Base-by-base conservation (phyloP, 768 basidiomycete species). In the Cystofilobasidium macerans region DNA sequence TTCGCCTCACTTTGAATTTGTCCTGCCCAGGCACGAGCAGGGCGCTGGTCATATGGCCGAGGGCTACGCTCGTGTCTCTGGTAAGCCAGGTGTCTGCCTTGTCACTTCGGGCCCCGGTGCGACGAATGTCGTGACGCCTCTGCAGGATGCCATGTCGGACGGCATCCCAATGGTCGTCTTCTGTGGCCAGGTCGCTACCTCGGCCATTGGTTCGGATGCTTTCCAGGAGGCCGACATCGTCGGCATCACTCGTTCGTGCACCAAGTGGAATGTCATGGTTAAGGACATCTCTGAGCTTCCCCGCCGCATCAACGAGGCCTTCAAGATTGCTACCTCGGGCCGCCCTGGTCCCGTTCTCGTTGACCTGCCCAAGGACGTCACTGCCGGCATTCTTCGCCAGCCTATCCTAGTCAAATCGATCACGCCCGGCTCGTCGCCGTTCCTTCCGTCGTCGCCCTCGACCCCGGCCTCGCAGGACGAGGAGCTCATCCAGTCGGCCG, bases 191-290 rank as follows among this genome's bases (percentile, higher is more conserved):
- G 94, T 99, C n/a, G 94, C 95, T 0, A 98, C 94, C 11, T 88
- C 88, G n/a, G 86, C 89, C 61, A 99, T 99, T 68, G 94, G 94
- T n/a, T 93, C 89, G 20, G 94, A 99, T 74, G 89, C 90, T 1
- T 99, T 99, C 83, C 95, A 99, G 75, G 95, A 99, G 78, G 95
- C 95, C 45, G 95, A 99, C 75, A 78, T 98, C 58, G 81, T 99
- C 64, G 95, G 95, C 57, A 99, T 98, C 76, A 95, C 93, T 35
- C 82, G 94, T 59, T 85, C 86, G 71, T 99, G 95, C 79, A 98
- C 95, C 30, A 99, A 98, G 76, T 98, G 95, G 95, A 98, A 99
- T 74, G 94, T 99, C 68, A 94, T 98, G 92, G 89, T 98, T 60
- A 98, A 97, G 77, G 93, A 93, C 73, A 89, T 98, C 67, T 77